Evolutionary conservation across 805 yeast genomes (phyloP), one percentile per base, ranked within the genome.

Genomic region (Cyberlindnera euphorbiae): DNA sequence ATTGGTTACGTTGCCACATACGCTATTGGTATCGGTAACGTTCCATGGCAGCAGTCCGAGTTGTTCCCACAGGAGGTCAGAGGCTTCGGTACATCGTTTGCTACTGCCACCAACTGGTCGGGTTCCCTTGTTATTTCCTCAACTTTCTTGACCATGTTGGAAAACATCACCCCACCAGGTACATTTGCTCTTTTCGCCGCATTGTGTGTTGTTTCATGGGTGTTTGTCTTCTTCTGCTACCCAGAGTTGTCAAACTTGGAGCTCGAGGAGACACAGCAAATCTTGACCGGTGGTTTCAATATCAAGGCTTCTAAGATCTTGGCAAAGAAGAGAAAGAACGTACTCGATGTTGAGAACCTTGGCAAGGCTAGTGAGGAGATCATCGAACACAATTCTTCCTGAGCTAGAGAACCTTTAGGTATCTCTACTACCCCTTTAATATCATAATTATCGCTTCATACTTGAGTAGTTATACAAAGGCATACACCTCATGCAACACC

Each of bases 31-130:
- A 85, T 89, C 49, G 98, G 98, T 64, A 89, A 90, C 60, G 93
- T 87, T 38, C 97, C 97, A 38, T 90, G 98, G 98, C 96, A 90
- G 58, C 97, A 93, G 57, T 82, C 90, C 38, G 98, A 90, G 63
- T 67, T 90, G 55, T 88, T 93, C 66, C 93, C 97, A 25, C 95
- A 89, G 69, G 75, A 79, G 44, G 96, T 90, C 23, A 78, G 98
- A 59, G 95, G 96, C 41, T 71, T 87, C 31, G 97, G 97, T 42
- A 79, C 88, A 8, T 85, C 95, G 40, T 81, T 77, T 53, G 88
- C 96, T 2, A 86, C 97, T 11, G 90, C 93, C 11, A 79, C 89
- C 29, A 90, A 90, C 66, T 90, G 98, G 98, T 77, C 87, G 5
- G 97, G 97, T 35, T 87, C 96, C 17, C 67, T 90, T 50, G 82